Base-by-base conservation (phyloP, 2,329 filamentous ascomycete species). In the Paracoccidioides lutzii region DNA sequence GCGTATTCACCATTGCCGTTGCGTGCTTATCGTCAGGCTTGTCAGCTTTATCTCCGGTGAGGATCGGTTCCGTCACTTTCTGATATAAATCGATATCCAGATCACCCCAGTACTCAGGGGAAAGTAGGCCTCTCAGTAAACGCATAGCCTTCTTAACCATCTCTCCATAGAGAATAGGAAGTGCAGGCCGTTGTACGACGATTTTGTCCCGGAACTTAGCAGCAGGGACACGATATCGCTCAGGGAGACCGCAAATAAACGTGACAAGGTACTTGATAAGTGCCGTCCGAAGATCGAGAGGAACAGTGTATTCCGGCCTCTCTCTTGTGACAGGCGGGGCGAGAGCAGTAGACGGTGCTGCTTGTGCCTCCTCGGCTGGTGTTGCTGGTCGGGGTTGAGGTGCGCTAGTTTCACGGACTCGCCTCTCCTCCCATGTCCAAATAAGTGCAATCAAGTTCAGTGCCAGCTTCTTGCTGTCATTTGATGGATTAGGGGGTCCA, bases 191-290 rank as follows among this genome's bases (percentile, higher is more conserved):
- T 30, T 75, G 73, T 3, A 54, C 28, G 44, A 72, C 67, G 1
- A 68, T 66, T 10, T 75, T 62, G 44, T 86, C 82, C 51, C 82
- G 80, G 44, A 82, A 77, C 38, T 84, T 86, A 12, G 81, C 78
- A 28, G 86, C 87, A 12, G 85, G 85, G 28, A 90, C 80, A 22
- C 84, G 83, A 67, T 87, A 96, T 38, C 90, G 82, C 70, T 97
- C 93, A 15, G 87, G 85, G 28, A 96, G 78, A 52, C 89, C 87
- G 1, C 90, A 90, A 62, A 97, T 95, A 70, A 97, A 97, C 58
- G 93, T 88, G 35, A 97, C 87, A 37, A 98, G 80, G 66, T 97
- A 98, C 71, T 95, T 96, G 50, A 96, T 80, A 75, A 98, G 85
- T 69, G 89, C 85, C 45, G 84, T 80, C 22, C 90, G 82, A 54